phyloP scores from a whole-genome alignment of 176 grass and related monocot species.

The Poa pratensis region DNA sequence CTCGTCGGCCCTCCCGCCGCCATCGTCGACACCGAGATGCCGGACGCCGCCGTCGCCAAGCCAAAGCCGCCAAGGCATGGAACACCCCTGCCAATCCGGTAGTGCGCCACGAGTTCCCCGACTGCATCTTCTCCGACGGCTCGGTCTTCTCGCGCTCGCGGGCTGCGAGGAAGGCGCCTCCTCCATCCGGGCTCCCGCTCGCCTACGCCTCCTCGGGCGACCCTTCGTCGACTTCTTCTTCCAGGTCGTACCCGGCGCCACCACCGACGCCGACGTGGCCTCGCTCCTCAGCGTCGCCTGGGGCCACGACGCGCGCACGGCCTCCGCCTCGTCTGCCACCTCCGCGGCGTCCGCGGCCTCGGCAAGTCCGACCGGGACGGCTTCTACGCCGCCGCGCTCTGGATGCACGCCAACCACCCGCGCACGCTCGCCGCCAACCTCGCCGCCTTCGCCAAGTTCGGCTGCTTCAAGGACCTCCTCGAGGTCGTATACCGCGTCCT shows the following conservation, averaged over 20 bases:
- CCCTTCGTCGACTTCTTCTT: constrained; percentile 75
- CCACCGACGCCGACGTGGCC: not conserved
- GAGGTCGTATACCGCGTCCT: constrained; percentile 53
- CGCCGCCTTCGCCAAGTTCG: constrained; percentile 47
- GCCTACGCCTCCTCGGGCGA: constrained; percentile 28
- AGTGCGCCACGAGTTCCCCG: not conserved
- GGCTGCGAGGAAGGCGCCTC: not conserved
- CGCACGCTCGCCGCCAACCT: constrained; percentile 62
- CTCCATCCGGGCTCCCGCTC: not conserved
- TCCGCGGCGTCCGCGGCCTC: constrained; percentile 67
- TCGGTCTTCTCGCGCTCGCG: not conserved
- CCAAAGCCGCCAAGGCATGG: not conserved
- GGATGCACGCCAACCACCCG: constrained; percentile 61
- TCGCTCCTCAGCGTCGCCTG: constrained; percentile 47
- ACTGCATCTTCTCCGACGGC: constrained; percentile 32
- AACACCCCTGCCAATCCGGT: not conserved
- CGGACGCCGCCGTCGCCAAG: not conserved
- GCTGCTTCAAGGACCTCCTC: constrained; percentile 61
- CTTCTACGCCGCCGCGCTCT: constrained; percentile 60
- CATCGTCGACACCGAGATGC: not conserved
- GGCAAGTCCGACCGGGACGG: constrained; percentile 72
- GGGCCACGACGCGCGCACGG: constrained; percentile 39
- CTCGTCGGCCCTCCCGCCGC: constrained; percentile 39
- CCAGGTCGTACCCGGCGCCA: constrained; percentile 57
- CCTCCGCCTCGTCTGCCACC: constrained; percentile 61